A percentile compares a stretch with the other conserved stretches of the same genome.
These are phyloP conservation scores for Dispira simplex DNA, from an alignment of 192 early-diverging fungal species.

Conservation along the genomic window DNA sequence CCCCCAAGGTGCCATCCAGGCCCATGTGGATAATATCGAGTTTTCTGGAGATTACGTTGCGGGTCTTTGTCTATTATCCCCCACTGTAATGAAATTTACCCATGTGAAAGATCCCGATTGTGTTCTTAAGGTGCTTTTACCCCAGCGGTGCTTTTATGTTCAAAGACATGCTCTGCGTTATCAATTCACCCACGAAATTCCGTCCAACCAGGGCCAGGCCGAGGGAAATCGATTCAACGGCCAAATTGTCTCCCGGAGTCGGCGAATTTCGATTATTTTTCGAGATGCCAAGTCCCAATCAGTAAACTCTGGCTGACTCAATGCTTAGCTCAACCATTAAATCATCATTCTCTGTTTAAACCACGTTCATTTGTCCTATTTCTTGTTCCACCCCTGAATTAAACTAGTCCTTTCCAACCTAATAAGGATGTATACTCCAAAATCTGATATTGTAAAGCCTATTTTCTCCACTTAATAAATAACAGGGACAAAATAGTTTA, in stretches of 20 bases:
- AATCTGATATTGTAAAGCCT: too few species aligned
- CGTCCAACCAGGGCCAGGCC: conserved; percentile 19
- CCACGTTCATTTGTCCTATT: too few species aligned
- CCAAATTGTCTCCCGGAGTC: conserved; percentile 28
- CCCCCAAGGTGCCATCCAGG: conserved; percentile 51
- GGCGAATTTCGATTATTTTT: conserved; percentile 62
- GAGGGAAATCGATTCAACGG: conserved; percentile 35
- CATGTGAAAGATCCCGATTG: conserved; percentile 40
- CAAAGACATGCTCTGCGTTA: conserved; percentile 53
- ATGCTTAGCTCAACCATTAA: too few species aligned
- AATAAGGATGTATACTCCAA: too few species aligned
- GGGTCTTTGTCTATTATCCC: conserved; percentile 55
- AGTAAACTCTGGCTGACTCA: too few species aligned
- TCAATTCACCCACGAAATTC: conserved; percentile 66
- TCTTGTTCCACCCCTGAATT: too few species aligned
- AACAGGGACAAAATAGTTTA: too few species aligned
- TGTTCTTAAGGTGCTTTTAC: conserved; percentile 43
- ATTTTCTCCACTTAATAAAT: too few species aligned
- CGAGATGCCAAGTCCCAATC: conserved; percentile 18
- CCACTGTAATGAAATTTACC: conserved; percentile 54
- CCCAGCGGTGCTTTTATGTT: conserved; percentile 53
- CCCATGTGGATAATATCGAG: conserved; percentile 69
- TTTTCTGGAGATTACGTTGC: conserved; percentile 62
- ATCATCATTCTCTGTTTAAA: too few species aligned
- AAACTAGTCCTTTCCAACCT: too few species aligned